These are phyloP conservation scores for Claviceps citrina DNA, from an alignment of 2,329 filamentous ascomycete genomes.

Conservation along the genomic window DNA sequence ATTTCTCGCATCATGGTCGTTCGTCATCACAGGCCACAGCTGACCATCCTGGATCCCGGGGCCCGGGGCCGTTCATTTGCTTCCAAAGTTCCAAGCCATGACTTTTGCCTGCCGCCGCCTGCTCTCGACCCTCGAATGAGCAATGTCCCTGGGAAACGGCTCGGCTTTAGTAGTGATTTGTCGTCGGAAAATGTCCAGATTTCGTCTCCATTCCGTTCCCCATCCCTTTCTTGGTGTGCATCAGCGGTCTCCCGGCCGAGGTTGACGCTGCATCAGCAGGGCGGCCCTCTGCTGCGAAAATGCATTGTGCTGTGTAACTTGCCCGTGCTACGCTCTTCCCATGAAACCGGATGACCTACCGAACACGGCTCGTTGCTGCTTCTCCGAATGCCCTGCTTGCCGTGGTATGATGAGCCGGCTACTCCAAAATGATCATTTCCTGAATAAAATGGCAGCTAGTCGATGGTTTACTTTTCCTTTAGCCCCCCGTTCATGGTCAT, in stretches of 20 bases:
- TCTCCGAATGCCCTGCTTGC: conserved; percentile 10
- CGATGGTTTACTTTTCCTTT: too few species aligned
- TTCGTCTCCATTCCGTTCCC: too few species aligned
- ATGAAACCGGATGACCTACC: conserved; percentile 10
- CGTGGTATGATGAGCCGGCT: too few species aligned
- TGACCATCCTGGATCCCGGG: neutral
- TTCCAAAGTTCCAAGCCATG: too few species aligned
- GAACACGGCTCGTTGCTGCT: conserved; percentile 6
- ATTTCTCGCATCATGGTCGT: neutral
- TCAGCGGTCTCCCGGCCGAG: neutral
- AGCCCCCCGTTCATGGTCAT: too few species aligned
- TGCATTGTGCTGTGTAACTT: neutral
- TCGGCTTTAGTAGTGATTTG: neutral
- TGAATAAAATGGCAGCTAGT: too few species aligned
- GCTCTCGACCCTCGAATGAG: neutral
- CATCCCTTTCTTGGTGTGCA: neutral
- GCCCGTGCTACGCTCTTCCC: conserved; percentile 2
- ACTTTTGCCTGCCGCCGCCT: neutral
- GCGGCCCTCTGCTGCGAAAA: neutral
- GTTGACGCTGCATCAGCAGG: neutral
- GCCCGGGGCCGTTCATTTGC: too few species aligned
- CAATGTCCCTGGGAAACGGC: neutral
- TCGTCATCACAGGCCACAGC: too few species aligned
- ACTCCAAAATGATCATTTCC: too few species aligned
- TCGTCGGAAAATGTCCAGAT: neutral